Evolutionary conservation across 1,284 basidiomycete genomes (phyloP), one percentile per base, ranked within the genome.

Genomic region (Ganoderma lingzhi): DNA sequence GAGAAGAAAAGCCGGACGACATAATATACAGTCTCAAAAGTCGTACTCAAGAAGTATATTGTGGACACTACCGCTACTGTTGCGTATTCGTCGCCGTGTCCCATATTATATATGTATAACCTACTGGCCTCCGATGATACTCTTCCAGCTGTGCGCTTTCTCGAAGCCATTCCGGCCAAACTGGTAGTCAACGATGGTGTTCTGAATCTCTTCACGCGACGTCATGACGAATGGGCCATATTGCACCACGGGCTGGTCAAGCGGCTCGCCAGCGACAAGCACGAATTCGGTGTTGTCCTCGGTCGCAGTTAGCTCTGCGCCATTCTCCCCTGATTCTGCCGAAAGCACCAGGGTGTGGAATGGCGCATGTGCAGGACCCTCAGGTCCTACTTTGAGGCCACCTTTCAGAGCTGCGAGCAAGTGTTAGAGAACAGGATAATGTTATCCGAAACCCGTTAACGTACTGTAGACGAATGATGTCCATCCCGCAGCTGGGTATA

Each of bases 161-260:
- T 99, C 97, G 78, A 98, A 98, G 0, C 97, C 97, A 78, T 98
- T 98, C 71, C 77, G 82, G 23, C 89, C 92, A 58, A 82, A 80
- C 82, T 92, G 93, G 78, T 94, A 98, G 78, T 98, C 97, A 56
- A 89, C 76, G 68, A 98, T 80, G 0, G 96, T 95, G 78, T 94
- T 85, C 76, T 93, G 88, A 42, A 97, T 95, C 75, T 96, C 96
- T 71, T 93, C 88, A 17, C 84, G 83, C 3, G 85, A 89, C 9
- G 92, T 96, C 88, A 96, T 92, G 14, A 97, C 96, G 78, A 94
- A 94, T 12, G 94, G 94, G 8, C 95, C 95, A 74, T 96, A 92
- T 78, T 97, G 96, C 66, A 95, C 86, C 3, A 98, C 94, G 0
- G 88, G 85, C 80, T 99, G 96, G 73, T 96, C 89, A 6, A 99